phyloP scores from a whole-genome alignment of 2,329 filamentous ascomycete genomes.

The Aspergillus proliferans region DNA sequence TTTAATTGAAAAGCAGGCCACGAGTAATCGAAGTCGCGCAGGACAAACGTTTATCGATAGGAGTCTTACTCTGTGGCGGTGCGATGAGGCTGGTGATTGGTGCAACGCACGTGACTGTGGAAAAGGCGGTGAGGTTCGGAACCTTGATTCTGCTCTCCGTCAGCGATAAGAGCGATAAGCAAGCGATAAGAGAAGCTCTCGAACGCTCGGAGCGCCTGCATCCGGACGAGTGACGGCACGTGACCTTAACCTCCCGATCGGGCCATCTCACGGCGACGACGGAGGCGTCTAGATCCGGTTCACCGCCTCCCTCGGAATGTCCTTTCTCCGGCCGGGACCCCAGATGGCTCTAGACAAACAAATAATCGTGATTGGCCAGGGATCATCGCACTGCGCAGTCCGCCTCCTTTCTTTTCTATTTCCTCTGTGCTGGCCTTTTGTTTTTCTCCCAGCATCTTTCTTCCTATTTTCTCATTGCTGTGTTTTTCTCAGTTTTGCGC shows the following conservation, averaged over 20 bases:
- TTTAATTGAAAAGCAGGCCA: background rate
- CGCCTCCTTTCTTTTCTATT: constrained; percentile 16
- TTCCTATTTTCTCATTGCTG: constrained; percentile 6
- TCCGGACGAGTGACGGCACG: constrained; percentile 1
- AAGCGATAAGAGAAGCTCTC: too few species aligned
- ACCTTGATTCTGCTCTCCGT: too few species aligned
- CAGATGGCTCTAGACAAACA: constrained; percentile 4
- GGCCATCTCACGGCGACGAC: background rate
- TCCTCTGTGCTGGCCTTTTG: background rate
- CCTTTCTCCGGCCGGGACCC: constrained; percentile 7
- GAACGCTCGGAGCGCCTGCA: background rate
- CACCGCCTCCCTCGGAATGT: constrained; percentile 5
- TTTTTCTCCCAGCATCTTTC: constrained; percentile 4
- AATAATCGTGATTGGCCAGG: constrained; percentile 12
- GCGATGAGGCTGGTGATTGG: too few species aligned
- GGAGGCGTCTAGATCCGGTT: background rate
- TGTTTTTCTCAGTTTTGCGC: background rate
- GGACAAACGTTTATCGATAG: constrained; percentile 9
- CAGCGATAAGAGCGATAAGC: too few species aligned
- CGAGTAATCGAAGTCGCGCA: background rate
- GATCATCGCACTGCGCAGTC: constrained; percentile 7
- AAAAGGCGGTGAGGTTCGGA: too few species aligned
- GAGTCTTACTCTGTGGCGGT: constrained; percentile 1
- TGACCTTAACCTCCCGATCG: constrained; percentile 5
- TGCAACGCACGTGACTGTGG: accelerated